Percentiles rank a stretch among this genome's conserved stretches.
phyloP scores from a whole-genome alignment of 179 eudicot species.

The Carnegiea gigantea region DNA sequence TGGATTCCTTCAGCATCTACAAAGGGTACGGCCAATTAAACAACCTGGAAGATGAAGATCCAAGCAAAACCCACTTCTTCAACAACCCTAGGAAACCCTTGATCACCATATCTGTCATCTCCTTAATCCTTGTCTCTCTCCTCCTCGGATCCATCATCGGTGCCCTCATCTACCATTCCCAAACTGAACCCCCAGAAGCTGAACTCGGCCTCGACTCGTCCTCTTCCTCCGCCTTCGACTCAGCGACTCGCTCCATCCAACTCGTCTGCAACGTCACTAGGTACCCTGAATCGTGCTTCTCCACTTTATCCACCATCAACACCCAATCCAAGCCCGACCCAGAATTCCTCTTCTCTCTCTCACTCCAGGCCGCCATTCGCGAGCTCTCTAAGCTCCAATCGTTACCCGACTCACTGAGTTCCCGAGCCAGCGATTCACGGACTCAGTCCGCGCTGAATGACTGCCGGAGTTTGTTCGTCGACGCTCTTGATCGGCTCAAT shows the following conservation, averaged over 20 bases:
- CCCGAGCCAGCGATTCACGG: neutral
- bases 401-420: conserved; percentile 7
- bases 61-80: conserved; percentile 2
- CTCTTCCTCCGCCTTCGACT: neutral
- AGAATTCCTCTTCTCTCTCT: conserved; percentile 11
- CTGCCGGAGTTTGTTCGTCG: conserved; percentile 13
- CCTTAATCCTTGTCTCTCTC: conserved; percentile 1
- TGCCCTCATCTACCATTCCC: conserved; percentile 1
- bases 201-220: conserved; percentile 2
- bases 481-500: neutral
- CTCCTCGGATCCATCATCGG: conserved; percentile 10
- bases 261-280: conserved; percentile 3
- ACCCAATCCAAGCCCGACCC: conserved; percentile 9
- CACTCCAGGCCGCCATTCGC: neutral
- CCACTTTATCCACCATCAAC: conserved; percentile 10
- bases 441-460: conserved; percentile 5
- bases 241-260: neutral
- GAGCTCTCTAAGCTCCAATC: neutral
- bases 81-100: conserved; percentile 1
- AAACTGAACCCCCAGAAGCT: neutral
- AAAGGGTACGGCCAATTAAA: neutral
- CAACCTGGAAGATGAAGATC: neutral
- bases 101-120: neutral
- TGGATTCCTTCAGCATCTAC: conserved; percentile 7
- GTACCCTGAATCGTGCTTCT: conserved; percentile 1